Evolutionary conservation across 345 rosid genomes (phyloP).

Genomic region (Jatropha curcas): DNA sequence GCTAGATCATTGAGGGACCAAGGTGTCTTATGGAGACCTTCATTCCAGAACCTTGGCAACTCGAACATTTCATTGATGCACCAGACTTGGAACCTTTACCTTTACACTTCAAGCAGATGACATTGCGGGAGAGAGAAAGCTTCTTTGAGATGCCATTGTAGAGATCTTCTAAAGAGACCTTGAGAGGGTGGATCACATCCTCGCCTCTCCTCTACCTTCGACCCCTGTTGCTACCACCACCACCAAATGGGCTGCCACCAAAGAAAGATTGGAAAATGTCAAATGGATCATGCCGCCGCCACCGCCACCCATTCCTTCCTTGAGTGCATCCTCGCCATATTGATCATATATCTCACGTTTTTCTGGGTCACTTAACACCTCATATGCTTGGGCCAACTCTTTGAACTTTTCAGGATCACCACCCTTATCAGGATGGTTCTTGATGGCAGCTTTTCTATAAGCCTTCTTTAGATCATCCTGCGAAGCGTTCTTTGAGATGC

Average conservation of each 20-base stretch:
- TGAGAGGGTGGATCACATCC: slow-evolving; percentile 85
- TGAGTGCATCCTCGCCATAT: slow-evolving; percentile 83
- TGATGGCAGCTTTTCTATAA: slow-evolving; percentile 63
- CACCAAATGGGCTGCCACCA: slow-evolving; percentile 74
- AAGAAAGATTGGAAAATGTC: slow-evolving; percentile 79
- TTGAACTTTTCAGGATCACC: slow-evolving; percentile 81
- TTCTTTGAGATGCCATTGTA: slow-evolving; percentile 84
- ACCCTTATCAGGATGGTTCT: slow-evolving; percentile 75
- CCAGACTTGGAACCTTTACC: slow-evolving; percentile 51
- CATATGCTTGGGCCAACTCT: slow-evolving; percentile 81
- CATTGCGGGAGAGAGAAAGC: slow-evolving; percentile 73
- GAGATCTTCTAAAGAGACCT: slow-evolving; percentile 81
- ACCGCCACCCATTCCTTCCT: slow-evolving; percentile 88
- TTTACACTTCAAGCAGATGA: slow-evolving; percentile 80
- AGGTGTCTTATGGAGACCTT: slow-evolving; percentile 44
- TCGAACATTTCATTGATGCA: slow-evolving; percentile 38
- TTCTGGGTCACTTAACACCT: slow-evolving; percentile 76
- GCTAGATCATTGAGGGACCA: slow-evolving; percentile 46
- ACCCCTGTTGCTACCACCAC: slow-evolving; percentile 85
- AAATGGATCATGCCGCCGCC: slow-evolving; percentile 65
- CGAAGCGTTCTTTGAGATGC: slow-evolving; percentile 52
- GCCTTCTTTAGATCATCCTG: slow-evolving; percentile 73
- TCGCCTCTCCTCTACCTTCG: slow-evolving; percentile 92
- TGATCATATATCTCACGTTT: slow-evolving; percentile 79
- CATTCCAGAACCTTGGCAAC: slow-evolving; percentile 45